These are phyloP conservation scores for Cynara cardunculus DNA, from an alignment of 129 eudicot genomes.

Conservation along the genomic window DNA sequence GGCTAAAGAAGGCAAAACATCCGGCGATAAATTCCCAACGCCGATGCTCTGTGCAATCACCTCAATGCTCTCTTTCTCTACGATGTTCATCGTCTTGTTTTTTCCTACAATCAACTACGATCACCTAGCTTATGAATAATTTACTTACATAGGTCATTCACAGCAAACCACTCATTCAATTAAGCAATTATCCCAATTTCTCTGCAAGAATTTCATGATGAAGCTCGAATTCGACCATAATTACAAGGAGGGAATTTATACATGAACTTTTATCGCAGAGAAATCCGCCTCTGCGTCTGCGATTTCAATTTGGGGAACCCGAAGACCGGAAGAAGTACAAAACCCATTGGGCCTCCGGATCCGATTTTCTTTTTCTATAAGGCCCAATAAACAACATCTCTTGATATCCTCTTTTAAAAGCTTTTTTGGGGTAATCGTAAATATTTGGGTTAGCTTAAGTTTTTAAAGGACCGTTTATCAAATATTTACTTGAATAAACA, in stretches of 20 bases:
- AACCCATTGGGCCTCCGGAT: background rate
- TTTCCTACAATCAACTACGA: background rate
- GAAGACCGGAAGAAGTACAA: background rate
- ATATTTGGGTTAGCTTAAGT: too few species aligned
- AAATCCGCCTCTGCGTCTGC: background rate
- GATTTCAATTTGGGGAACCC: conserved; percentile 22
- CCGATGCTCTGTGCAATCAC: conserved; percentile 85
- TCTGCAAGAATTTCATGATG: background rate
- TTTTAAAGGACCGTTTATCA: too few species aligned
- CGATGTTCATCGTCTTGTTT: conserved; percentile 55
- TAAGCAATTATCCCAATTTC: background rate
- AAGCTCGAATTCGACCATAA: conserved; percentile 2
- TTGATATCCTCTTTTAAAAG: background rate
- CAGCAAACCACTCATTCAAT: conserved; percentile 3
- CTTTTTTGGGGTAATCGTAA: too few species aligned
- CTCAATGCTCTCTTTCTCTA: conserved; percentile 81
- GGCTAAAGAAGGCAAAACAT: conserved; percentile 69
- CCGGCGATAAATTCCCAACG: conserved; percentile 63
- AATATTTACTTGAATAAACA: too few species aligned
- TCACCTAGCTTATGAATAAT: background rate
- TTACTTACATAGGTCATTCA: background rate
- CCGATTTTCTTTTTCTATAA: background rate
- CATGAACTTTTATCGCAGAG: background rate
- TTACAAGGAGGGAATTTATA: background rate
- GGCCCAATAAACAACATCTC: background rate